Percentiles rank a stretch among this genome's conserved stretches.
phyloP scores from a whole-genome alignment of 305 asterid species.

The Fraxinus velutina region DNA sequence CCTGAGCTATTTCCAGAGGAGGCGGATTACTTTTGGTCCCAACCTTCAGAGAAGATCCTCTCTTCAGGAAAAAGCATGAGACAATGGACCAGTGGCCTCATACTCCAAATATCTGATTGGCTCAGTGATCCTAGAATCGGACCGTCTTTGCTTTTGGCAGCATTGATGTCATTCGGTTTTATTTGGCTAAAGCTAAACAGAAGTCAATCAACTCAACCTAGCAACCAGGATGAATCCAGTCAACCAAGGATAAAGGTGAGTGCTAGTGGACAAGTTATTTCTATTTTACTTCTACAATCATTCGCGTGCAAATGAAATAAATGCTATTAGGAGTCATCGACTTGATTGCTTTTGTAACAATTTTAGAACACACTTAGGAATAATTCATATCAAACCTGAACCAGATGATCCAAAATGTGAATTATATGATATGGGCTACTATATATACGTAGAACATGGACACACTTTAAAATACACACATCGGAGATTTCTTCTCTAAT shows the following conservation, averaged over 20 bases:
- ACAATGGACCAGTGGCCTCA: slow-evolving; percentile 34
- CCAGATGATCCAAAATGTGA: neutral
- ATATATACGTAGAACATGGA: neutral
- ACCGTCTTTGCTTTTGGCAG: slow-evolving; percentile 72
- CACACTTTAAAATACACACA: neutral
- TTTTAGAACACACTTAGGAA: neutral
- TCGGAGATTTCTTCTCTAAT: neutral
- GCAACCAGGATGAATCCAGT: slow-evolving; percentile 36
- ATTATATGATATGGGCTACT: neutral
- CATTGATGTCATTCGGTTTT: slow-evolving; percentile 69
- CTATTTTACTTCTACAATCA: neutral
- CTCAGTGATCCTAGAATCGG: slow-evolving; percentile 84
- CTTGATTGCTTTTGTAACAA: neutral
- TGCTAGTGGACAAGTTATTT: neutral
- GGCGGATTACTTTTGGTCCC: slow-evolving; percentile 57
- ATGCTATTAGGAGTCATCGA: neutral
- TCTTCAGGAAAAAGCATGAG: slow-evolving; percentile 50
- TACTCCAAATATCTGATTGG: slow-evolving; percentile 37
- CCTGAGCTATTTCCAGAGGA: slow-evolving; percentile 91
- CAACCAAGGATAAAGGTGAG: slow-evolving; percentile 36
- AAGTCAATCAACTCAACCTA: slow-evolving; percentile 45
- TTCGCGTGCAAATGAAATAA: neutral
- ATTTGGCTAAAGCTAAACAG: slow-evolving; percentile 68
- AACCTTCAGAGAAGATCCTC: slow-evolving; percentile 44
- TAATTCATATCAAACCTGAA: neutral